These are phyloP conservation scores for Thuja plicata DNA, from an alignment of 83 land plant species.

Conservation along the genomic window DNA sequence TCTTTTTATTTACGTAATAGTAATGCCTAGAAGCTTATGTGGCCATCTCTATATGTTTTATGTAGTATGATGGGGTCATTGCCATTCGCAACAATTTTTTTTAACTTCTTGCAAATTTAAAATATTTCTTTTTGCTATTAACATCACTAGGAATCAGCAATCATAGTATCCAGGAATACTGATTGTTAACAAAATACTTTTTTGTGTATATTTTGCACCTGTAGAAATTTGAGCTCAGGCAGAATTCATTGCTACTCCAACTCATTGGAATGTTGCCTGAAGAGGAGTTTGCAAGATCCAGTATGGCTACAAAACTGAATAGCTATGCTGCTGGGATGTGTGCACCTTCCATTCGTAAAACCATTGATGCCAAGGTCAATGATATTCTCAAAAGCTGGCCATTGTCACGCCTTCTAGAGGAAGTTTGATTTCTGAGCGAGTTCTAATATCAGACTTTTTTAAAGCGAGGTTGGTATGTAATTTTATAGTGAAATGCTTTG, in stretches of 20 bases:
- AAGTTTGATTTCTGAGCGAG: conserved; percentile 21
- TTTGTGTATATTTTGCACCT: conserved; percentile 7
- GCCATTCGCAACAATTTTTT: not conserved
- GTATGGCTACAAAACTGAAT: conserved; percentile 66
- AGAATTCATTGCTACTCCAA: conserved; percentile 62
- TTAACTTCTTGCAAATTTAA: not conserved
- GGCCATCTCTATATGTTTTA: not conserved
- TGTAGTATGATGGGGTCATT: not conserved
- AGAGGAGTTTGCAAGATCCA: conserved; percentile 70
- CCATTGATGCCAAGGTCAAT: conserved; percentile 53
- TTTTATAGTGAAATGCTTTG: not conserved
- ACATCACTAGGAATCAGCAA: not conserved
- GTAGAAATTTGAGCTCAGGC: conserved; percentile 93
- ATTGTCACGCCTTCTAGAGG: conserved; percentile 19
- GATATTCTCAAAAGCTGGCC: conserved; percentile 63
- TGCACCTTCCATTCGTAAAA: conserved; percentile 52
- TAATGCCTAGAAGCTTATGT: not conserved
- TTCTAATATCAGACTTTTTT: not conserved
- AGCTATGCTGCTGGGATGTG: conserved; percentile 91
- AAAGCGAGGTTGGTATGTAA: not conserved
- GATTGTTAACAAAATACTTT: not conserved
- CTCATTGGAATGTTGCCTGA: conserved; percentile 66
- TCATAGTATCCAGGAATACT: not conserved
- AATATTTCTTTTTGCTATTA: not conserved
- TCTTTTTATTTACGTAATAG: too few species aligned